These are phyloP conservation scores for Ophiostoma novo-ulmi DNA, from an alignment of 2,329 filamentous ascomycete species.

Conservation along the genomic window DNA sequence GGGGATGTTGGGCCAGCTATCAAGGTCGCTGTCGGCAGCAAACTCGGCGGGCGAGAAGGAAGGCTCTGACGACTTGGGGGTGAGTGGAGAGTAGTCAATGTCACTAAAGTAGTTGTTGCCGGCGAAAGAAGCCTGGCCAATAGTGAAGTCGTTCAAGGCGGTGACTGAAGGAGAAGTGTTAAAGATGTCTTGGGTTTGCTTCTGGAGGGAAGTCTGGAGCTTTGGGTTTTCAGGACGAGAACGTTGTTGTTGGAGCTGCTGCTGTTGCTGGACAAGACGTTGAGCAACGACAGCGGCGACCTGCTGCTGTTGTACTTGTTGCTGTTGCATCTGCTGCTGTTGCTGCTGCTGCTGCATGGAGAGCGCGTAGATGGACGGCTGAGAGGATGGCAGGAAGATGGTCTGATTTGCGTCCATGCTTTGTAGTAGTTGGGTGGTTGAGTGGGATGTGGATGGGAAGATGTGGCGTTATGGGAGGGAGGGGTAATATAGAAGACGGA, in stretches of 20 bases:
- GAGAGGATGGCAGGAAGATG: constrained; percentile 18
- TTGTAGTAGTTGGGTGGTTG: background rate
- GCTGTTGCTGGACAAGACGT: constrained; percentile 9
- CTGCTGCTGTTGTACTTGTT: constrained; percentile 21
- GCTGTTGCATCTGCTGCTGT: constrained; percentile 29
- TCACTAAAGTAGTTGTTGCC: constrained; percentile 25
- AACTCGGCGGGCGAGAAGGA: constrained; percentile 9
- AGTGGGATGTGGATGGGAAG: constrained; percentile 13
- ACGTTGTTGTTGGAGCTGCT: constrained; percentile 28
- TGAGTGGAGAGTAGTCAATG: constrained; percentile 30
- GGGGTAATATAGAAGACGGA: constrained; percentile 11
- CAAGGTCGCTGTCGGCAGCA: constrained; percentile 13
- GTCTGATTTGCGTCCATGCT: constrained; percentile 23
- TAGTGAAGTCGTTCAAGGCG: constrained; percentile 30
- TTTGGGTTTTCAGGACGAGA: constrained; percentile 20
- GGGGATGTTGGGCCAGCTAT: constrained; percentile 13
- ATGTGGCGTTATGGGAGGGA: constrained; percentile 20
- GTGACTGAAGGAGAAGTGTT: constrained; percentile 31
- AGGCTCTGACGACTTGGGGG: constrained; percentile 31
- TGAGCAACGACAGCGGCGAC: constrained; percentile 13
- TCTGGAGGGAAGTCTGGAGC: constrained; percentile 27
- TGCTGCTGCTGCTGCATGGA: constrained; percentile 23
- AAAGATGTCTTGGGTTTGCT: constrained; percentile 26
- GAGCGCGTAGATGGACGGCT: constrained; percentile 17
- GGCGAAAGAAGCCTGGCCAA: constrained; percentile 11